Base-by-base conservation (phyloP, 345 rosid species). In the Arabidopsis suecica region DNA sequence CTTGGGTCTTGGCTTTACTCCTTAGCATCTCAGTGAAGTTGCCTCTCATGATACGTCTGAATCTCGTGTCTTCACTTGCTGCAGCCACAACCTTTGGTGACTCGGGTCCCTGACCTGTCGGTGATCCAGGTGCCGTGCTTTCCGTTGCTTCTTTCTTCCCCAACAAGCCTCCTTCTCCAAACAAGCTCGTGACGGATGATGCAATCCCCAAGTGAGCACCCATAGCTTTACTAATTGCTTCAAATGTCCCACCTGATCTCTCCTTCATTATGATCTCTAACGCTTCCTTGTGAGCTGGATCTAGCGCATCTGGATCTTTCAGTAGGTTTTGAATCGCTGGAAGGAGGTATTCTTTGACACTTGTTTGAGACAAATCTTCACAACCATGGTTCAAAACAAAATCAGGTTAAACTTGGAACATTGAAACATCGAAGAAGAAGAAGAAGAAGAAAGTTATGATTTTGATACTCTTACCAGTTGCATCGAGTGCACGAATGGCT, bases 201-300 rank as follows among this genome's bases (percentile, higher is more conserved):
- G 98, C 85, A 50, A 94, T 71, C 66, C 98, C 98, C 3, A 94
- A 89, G 84, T 91, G 97, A 48, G 95, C 89, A 60, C 98, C 97
- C 98, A 91, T 90, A 68, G 83, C 98, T 84, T 91, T 91, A 58
- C 95, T 85, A 57, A 94, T 81, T 55, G 92, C 80, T 45, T 91
- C 98, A 38, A 90, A 79, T 22, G 95, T 86, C 64, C 96, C 95
- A 45, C 96, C 95, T 1, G 97, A 90, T 54, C 98, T 86, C 78
- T 94, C 98, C 75, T 86, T 94, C 84, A 90, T 45, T 78, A 89
- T 87, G 78, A 91, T 94, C 84, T 94, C 98, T 30, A 94, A 84
- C 11, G 97, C 97, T 81, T 94, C 98, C 75, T 91, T 94, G 81
- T 94, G 96, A 22, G 95, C 98, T 7, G 98, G 98, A 79, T 94